Conservation (phyloP, 2,329 filamentous ascomycete genomes). For the Fusarium chaquense region DNA sequence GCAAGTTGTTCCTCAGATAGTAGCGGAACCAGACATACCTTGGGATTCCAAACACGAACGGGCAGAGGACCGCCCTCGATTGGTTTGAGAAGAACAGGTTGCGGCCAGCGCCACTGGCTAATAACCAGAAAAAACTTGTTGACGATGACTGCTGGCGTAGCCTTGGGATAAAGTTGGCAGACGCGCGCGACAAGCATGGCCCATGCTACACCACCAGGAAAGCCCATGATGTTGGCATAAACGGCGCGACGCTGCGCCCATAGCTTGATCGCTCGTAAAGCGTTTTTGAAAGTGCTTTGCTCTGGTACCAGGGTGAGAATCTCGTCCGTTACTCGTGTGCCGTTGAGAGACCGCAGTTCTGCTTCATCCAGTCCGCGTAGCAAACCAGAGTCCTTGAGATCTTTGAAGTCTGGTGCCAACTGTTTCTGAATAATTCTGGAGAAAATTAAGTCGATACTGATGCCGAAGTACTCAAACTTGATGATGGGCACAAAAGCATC, state of each 20-base stretch:
- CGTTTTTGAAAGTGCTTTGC: constrained; percentile 87
- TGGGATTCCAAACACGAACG: constrained; percentile 94
- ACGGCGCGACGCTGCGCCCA: constrained; percentile 95
- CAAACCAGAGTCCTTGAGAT: constrained; percentile 84
- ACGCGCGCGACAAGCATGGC: constrained; percentile 97
- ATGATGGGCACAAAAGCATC: constrained; percentile 97
- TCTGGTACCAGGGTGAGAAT: constrained; percentile 91
- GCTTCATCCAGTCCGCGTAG: constrained; percentile 87
- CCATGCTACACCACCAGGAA: constrained; percentile 96
- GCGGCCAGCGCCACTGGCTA: constrained; percentile 91
- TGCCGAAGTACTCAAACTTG: constrained; percentile 90
- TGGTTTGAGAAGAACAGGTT: constrained; percentile 89
- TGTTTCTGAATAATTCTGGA: constrained; percentile 78
- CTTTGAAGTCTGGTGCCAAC: constrained; percentile 74
- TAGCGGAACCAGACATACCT: constrained; percentile 61
- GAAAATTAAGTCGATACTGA: constrained; percentile 96
- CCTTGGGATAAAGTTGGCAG: constrained; percentile 95
- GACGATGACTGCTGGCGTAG: constrained; percentile 87
- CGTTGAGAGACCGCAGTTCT: constrained; percentile 90
- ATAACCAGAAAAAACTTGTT: constrained; percentile 96
- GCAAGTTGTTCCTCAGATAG: not conserved
- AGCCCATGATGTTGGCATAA: constrained; percentile 96
- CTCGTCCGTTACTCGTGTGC: constrained; percentile 93
- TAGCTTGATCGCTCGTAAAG: constrained; percentile 91
- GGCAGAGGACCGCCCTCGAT: constrained; percentile 86